Base-by-base conservation (phyloP, 179 eudicot species). In the Pouteria campechiana region DNA sequence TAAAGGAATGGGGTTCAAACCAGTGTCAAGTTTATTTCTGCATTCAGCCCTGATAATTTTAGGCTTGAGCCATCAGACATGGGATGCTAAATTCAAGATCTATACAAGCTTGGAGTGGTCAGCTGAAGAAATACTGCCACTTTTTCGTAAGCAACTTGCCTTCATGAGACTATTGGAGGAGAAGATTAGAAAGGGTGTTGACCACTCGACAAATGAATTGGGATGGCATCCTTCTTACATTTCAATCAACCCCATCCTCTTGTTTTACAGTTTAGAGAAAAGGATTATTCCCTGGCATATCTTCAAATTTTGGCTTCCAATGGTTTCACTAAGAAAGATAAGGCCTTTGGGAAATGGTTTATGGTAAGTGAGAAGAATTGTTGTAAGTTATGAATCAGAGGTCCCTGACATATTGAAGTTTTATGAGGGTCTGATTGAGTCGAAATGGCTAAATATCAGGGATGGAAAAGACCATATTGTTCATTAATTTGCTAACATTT, bases 201-300 rank as follows among this genome's bases (percentile, higher is more conserved):
- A 39, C 14, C 39, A 37, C n/a, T 19, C 40, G 30, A 23, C 40
- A 4, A 51, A 39, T 16, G 5, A 39, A 18, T 38, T 51, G 38
- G 36, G 56, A 10, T 51, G 56, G 56, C 17, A 20, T 2, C 5
- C 17, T 8, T 13, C 46, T 10, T 6, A 25, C 10, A 16, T 51
- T 28, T 20, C 46, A 8, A 17, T 7, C 19, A n/a, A 12, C 16
- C 46, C 56, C 18, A 1, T 6, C 1, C 37, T 19, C 30, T 14
- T 50, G 11, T 4, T 5, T 21, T 41, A 19, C 22, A 40, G 46
- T 21, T 9, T 30, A 31, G 23, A 51, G 22, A 51, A 10, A 21
- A 28, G 46, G 46, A 51, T 17, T 30, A 30, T 39, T 5, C 56
- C 56, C 1, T 20, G 46, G 46, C 40, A 38, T 40, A 28, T 13